Conservation (phyloP, 1,139 yeast species). For the Pneumocystis jirovecii region DNA sequence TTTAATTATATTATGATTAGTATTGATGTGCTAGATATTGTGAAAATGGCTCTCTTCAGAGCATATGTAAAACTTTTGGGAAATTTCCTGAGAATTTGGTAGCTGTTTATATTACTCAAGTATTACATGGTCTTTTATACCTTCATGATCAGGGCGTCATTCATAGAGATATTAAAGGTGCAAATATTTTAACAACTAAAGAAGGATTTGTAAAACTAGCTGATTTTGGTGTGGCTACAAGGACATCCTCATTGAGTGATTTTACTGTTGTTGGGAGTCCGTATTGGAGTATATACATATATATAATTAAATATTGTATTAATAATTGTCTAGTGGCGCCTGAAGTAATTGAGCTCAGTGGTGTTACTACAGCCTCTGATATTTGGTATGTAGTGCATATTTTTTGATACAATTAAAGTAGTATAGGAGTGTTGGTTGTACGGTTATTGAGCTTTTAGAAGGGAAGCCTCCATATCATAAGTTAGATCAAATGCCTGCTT, state of each 20-base stretch:
- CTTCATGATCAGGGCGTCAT: slow-evolving; percentile 60
- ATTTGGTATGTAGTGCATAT: slow-evolving; percentile 21
- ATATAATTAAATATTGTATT: neutral
- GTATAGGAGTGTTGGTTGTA: slow-evolving; percentile 88
- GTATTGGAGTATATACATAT: slow-evolving; percentile 40
- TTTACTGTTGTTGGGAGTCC: slow-evolving; percentile 47
- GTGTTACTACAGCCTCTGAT: slow-evolving; percentile 68
- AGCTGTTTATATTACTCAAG: slow-evolving; percentile 48
- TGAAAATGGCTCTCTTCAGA: slow-evolving; percentile 71
- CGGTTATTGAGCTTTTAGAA: slow-evolving; percentile 71
- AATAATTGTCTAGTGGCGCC: slow-evolving; percentile 42
- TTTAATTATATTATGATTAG: slow-evolving; percentile 13
- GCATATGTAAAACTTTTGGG: slow-evolving; percentile 43
- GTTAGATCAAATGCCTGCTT: slow-evolving; percentile 68
- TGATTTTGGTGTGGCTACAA: slow-evolving; percentile 67
- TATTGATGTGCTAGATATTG: slow-evolving; percentile 35
- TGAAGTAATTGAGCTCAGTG: slow-evolving; percentile 62
- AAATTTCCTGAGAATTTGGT: slow-evolving; percentile 45
- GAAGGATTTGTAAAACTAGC: slow-evolving; percentile 53
- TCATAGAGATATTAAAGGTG: slow-evolving; percentile 68
- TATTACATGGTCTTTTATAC: slow-evolving; percentile 54
- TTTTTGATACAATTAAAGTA: neutral
- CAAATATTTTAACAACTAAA: slow-evolving; percentile 51
- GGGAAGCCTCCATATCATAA: slow-evolving; percentile 82
- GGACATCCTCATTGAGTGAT: slow-evolving; percentile 16